phyloP scores from a whole-genome alignment of 2,329 filamentous ascomycete genomes.

The Raffaelea ambrosiae region DNA sequence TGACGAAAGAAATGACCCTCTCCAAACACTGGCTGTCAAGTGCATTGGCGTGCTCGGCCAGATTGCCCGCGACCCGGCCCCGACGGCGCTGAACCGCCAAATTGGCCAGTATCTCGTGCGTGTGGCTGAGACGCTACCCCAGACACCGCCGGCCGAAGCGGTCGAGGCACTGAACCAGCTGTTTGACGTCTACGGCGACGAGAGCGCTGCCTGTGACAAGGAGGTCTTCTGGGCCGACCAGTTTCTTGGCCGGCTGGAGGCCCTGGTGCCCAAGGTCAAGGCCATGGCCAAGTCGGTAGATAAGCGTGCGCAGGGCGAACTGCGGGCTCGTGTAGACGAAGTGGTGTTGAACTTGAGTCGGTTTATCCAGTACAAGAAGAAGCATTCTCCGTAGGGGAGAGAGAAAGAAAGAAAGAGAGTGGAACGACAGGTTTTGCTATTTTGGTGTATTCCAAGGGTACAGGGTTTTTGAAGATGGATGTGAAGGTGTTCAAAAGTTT shows the following conservation, averaged over 20 bases:
- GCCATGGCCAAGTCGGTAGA: slow-evolving; percentile 52
- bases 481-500: too few species aligned
- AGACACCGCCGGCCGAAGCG: slow-evolving; percentile 46
- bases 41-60: slow-evolving; percentile 59
- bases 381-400: slow-evolving; percentile 24
- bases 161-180: slow-evolving; percentile 59
- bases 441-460: too few species aligned
- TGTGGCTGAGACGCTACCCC: slow-evolving; percentile 38
- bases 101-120: slow-evolving; percentile 56
- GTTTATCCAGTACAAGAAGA: slow-evolving; percentile 59
- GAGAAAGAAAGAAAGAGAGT: background rate
- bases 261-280: slow-evolving; percentile 42
- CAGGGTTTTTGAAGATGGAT: too few species aligned
- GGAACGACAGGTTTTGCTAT: background rate
- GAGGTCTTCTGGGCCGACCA: slow-evolving; percentile 56
- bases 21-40: slow-evolving; percentile 56
- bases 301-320: slow-evolving; percentile 46
- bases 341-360: slow-evolving; percentile 49
- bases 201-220: slow-evolving; percentile 46
- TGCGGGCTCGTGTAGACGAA: slow-evolving; percentile 53
- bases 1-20: too few species aligned
- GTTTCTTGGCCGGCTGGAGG: slow-evolving; percentile 51
- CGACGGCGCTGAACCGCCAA: slow-evolving; percentile 47
- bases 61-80: slow-evolving; percentile 47
- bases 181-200: slow-evolving; percentile 60